Conservation (phyloP, 106 monocot species). For the Chionographis japonica region DNA sequence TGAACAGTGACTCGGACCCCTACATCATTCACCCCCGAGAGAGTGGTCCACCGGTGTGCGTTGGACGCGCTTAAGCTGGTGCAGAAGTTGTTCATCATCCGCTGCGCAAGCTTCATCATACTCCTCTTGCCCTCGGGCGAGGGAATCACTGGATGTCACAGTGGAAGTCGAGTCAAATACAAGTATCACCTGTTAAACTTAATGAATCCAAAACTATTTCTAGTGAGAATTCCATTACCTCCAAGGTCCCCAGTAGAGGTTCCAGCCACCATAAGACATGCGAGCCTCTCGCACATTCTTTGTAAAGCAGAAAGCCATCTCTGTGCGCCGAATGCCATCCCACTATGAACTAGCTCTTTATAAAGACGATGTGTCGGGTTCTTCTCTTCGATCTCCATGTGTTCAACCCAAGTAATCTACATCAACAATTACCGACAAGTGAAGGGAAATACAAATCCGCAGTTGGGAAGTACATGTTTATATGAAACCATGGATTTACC, state of each 20-base stretch:
- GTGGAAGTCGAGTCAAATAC: not conserved
- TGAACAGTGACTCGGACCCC: slow-evolving; percentile 47
- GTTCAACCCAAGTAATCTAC: slow-evolving; percentile 66
- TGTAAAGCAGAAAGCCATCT: slow-evolving; percentile 53
- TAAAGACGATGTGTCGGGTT: slow-evolving; percentile 25
- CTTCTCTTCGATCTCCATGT: slow-evolving; percentile 55
- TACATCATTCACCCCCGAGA: slow-evolving; percentile 40
- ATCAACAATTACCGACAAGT: not conserved
- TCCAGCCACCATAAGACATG: slow-evolving; percentile 24
- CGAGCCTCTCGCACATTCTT: slow-evolving; percentile 48
- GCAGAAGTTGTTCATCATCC: slow-evolving; percentile 64
- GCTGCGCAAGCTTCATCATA: slow-evolving; percentile 72
- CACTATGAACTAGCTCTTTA: slow-evolving; percentile 48
- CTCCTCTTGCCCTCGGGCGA: slow-evolving; percentile 51
- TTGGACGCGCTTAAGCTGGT: slow-evolving; percentile 35
- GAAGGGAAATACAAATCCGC: too few species aligned
- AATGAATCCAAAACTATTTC: not conserved
- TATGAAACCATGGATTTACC: slow-evolving; percentile 24
- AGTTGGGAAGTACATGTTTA: not conserved
- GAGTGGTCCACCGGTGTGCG: slow-evolving; percentile 41
- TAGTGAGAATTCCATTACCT: slow-evolving; percentile 14
- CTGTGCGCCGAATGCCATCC: slow-evolving; percentile 55
- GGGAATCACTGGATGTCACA: slow-evolving; percentile 25
- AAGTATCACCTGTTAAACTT: not conserved
- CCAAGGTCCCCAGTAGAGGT: slow-evolving; percentile 34